A percentile compares a stretch with the other conserved stretches of the same genome.
Conservation (phyloP, 2,329 filamentous ascomycete species). For the Cladosporium sp. region DNA sequence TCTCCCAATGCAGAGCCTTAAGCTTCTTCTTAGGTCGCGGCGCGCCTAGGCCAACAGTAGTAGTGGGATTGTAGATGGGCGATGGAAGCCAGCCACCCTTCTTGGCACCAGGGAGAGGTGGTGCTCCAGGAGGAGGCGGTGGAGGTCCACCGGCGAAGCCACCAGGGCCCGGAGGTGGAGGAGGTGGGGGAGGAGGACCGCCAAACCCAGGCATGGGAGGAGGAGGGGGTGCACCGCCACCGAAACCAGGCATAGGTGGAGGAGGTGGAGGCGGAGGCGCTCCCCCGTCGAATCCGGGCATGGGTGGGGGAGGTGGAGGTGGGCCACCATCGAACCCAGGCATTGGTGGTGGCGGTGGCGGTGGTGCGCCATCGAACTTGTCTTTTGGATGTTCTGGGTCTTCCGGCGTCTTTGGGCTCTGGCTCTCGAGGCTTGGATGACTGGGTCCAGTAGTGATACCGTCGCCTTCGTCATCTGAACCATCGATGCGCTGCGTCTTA, state of each 20-base stretch:
- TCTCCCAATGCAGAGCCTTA: constrained; percentile 98
- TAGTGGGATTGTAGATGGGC: constrained; percentile 48
- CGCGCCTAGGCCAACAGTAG: constrained; percentile 65
- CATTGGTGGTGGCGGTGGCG: constrained; percentile 27
- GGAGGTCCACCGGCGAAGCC: constrained; percentile 48
- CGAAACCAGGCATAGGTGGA: constrained; percentile 41
- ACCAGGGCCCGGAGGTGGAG: constrained; percentile 29
- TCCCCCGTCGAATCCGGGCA: constrained; percentile 43
- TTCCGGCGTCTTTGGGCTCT: constrained; percentile 60
- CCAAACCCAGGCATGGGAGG: constrained; percentile 41
- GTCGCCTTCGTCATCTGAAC: constrained; percentile 66
- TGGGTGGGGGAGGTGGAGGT: constrained; percentile 33
- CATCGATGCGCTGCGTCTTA: constrained; percentile 68
- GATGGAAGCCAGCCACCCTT: constrained; percentile 69
- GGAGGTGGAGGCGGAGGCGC: constrained; percentile 38
- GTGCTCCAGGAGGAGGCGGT: constrained; percentile 60
- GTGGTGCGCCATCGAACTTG: constrained; percentile 40
- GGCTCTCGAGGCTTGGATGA: constrained; percentile 66
- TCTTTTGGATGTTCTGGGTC: constrained; percentile 46
- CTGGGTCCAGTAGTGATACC: constrained; percentile 68
- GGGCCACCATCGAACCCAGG: constrained; percentile 21
- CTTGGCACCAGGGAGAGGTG: constrained; percentile 53
- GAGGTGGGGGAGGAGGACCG: constrained; percentile 37
- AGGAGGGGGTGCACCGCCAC: constrained; percentile 37
- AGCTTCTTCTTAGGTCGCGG: constrained; percentile 97